Conservation (phyloP, 495 filamentous ascomycete species). For the Tuber borchii region DNA sequence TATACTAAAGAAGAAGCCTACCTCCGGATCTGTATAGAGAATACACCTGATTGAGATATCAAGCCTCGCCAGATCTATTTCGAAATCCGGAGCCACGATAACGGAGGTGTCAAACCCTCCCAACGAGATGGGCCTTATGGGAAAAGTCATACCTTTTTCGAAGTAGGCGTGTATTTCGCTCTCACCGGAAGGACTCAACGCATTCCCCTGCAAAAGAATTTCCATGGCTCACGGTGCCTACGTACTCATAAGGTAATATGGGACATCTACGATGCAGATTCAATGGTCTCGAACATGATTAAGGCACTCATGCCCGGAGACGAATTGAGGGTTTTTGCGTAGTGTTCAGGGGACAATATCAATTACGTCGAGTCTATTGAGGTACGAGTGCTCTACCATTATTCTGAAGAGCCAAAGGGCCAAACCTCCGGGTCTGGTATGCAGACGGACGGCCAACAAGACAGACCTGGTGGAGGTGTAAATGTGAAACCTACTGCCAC, state of each 20-base stretch:
- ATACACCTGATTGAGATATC: not conserved
- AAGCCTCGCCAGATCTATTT: constrained; percentile 6
- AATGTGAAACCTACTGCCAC: not conserved
- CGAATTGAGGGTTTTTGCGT: constrained; percentile 12
- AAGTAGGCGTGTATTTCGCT: not conserved
- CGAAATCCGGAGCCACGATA: constrained; percentile 8
- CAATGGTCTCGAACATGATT: constrained; percentile 1
- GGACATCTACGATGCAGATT: not conserved
- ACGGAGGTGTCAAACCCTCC: not conserved
- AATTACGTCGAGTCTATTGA: constrained; percentile 9
- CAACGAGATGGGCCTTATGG: not conserved
- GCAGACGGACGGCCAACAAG: not conserved
- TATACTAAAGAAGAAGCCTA: too few relatives aligned
- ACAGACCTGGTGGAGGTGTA: not conserved
- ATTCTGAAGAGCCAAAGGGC: not conserved
- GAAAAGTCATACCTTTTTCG: constrained; percentile 7
- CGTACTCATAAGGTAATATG: constrained; percentile 10
- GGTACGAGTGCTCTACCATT: not conserved
- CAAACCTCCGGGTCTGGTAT: not conserved
- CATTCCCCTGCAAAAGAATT: not conserved
- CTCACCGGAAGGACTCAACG: too few relatives aligned
- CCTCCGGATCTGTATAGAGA: too few relatives aligned
- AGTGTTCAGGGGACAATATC: not conserved
- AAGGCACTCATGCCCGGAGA: constrained; percentile 1
- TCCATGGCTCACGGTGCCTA: not conserved